Evolutionary conservation across 2,329 filamentous ascomycete species (phyloP).

Genomic region (Helicocarpus griseus): DNA sequence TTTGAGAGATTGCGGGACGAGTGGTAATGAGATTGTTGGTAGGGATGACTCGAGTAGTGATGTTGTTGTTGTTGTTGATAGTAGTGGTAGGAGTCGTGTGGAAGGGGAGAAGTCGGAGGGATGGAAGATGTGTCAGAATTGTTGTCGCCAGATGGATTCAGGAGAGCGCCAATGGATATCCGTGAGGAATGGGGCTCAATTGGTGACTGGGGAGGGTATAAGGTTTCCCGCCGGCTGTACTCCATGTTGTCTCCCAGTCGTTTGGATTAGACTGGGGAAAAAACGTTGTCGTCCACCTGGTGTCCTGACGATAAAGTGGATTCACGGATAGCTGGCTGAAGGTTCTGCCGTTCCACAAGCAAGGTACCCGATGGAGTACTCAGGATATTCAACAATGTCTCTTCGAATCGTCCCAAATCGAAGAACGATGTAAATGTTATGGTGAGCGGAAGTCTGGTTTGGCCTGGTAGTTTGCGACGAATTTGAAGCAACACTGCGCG

Average conservation of each 20-base stretch:
- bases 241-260: slow-evolving; percentile 2
- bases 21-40: slow-evolving; percentile 3
- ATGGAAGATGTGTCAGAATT: slow-evolving; percentile 2
- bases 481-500: too few species aligned
- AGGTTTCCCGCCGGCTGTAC: neutral
- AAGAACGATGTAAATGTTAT: neutral
- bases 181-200: slow-evolving; percentile 4
- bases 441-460: neutral
- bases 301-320: neutral
- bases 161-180: slow-evolving; percentile 11
- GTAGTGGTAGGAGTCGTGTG: slow-evolving; percentile 3
- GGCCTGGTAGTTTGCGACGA: neutral
- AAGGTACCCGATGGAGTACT: neutral
- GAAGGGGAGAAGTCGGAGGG: neutral
- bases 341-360: neutral
- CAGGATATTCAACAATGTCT: neutral
- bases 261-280: neutral
- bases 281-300: neutral
- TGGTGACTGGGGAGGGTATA: neutral
- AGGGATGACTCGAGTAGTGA: slow-evolving; percentile 1
- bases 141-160: slow-evolving; percentile 7
- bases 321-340: neutral
- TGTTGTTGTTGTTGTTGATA: slow-evolving; percentile 5
- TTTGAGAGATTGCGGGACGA: neutral
- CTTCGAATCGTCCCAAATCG: too few species aligned